Conservation (phyloP, 768 basidiomycete species). For the Phylloporus sp. region DNA sequence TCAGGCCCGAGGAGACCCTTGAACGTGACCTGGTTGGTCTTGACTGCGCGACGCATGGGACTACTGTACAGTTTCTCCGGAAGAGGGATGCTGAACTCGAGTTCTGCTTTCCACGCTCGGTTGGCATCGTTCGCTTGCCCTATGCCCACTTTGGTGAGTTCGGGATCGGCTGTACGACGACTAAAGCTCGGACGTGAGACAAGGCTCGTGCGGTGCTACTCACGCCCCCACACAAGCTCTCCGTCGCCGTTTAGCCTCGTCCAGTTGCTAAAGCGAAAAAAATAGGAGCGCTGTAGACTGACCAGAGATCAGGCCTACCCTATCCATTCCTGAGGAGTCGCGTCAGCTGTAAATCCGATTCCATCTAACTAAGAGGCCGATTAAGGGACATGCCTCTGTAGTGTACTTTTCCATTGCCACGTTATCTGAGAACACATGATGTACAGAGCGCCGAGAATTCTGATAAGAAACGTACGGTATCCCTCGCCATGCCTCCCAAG, state of each 20-base stretch:
- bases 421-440: slow-evolving; percentile 60
- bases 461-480: slow-evolving; percentile 46
- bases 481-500: slow-evolving; percentile 71
- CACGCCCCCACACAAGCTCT: slow-evolving; percentile 70
- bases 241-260: slow-evolving; percentile 57
- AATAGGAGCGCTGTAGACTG: background rate
- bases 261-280: slow-evolving; percentile 39
- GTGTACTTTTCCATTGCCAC: slow-evolving; percentile 65
- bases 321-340: slow-evolving; percentile 47
- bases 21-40: slow-evolving; percentile 54
- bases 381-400: slow-evolving; percentile 31
- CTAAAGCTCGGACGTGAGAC: background rate
- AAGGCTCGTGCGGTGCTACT: slow-evolving; percentile 23
- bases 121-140: slow-evolving; percentile 48
- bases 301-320: slow-evolving; percentile 36
- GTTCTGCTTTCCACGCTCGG: slow-evolving; percentile 46
- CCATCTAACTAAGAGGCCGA: background rate
- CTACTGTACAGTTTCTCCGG: slow-evolving; percentile 58
- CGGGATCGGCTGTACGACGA: slow-evolving; percentile 51
- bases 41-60: slow-evolving; percentile 56
- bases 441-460: slow-evolving; percentile 9
- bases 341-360: background rate
- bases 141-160: slow-evolving; percentile 53
- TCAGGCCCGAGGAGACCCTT: slow-evolving; percentile 32
- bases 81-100: slow-evolving; percentile 36